Evolutionary conservation across 805 yeast genomes (phyloP).

Genomic region (Nakazawaea wyomingensis): DNA sequence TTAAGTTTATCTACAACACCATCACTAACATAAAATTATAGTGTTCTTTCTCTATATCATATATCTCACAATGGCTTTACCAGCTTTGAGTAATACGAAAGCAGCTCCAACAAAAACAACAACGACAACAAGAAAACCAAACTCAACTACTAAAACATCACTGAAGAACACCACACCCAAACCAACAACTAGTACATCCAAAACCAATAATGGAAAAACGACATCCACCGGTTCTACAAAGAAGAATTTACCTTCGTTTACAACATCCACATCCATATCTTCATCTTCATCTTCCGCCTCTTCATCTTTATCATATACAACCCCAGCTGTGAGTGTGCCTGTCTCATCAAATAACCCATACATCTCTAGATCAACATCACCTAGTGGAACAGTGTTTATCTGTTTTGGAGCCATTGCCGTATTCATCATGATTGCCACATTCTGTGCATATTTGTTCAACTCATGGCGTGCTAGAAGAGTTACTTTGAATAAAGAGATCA

Average conservation of each 20-base stretch:
- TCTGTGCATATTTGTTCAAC: constrained; percentile 9
- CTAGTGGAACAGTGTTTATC: constrained; percentile 79
- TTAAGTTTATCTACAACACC: too few relatives aligned
- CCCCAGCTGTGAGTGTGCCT: constrained; percentile 55
- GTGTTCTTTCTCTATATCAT: too few relatives aligned
- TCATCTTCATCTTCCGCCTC: constrained; percentile 12
- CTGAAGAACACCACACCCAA: too few relatives aligned
- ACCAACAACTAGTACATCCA: background rate
- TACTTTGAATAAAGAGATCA: constrained; percentile 33
- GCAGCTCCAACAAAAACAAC: too few relatives aligned
- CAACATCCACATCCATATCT: constrained; percentile 12
- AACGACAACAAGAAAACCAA: too few relatives aligned
- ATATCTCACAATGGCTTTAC: too few relatives aligned
- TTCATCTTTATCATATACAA: constrained; percentile 34
- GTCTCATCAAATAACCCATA: constrained; percentile 59
- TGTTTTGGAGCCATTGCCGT: constrained; percentile 71
- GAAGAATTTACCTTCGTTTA: constrained; percentile 1
- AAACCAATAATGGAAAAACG: background rate
- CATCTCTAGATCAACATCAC: constrained; percentile 43
- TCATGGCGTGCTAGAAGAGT: constrained; percentile 38
- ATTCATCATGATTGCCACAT: constrained; percentile 42
- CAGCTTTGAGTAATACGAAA: too few relatives aligned
- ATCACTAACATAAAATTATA: too few relatives aligned
- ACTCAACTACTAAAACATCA: too few relatives aligned
- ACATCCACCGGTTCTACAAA: too few relatives aligned